Evolutionary conservation across 768 basidiomycete species (phyloP).

Genomic region (Russula olivacea): DNA sequence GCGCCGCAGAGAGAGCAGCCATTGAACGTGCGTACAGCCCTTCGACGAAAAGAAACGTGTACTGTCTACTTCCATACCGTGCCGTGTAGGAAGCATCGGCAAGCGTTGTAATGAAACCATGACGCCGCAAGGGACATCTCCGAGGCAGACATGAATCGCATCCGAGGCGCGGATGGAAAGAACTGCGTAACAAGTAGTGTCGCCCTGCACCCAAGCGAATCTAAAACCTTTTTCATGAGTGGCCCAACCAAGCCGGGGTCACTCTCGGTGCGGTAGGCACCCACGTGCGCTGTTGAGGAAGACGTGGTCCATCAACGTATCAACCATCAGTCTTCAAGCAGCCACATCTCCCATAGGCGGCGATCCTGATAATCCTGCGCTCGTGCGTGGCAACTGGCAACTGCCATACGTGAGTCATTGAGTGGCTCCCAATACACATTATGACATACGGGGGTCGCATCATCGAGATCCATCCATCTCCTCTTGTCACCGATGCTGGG

Average conservation of each 20-base stretch:
- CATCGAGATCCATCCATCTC: not conserved
- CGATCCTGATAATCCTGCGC: not conserved
- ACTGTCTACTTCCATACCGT: not conserved
- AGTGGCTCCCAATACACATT: not conserved
- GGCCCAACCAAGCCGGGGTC: not conserved
- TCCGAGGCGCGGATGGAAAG: not conserved
- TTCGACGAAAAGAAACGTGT: not conserved
- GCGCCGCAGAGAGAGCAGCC: not conserved
- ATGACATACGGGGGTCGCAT: slow-evolving; percentile 6
- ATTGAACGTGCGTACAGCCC: slow-evolving; percentile 1
- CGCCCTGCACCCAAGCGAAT: not conserved
- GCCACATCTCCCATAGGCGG: not conserved
- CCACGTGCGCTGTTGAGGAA: slow-evolving; percentile 10
- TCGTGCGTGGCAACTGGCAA: slow-evolving; percentile 5
- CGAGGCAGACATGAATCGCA: not conserved
- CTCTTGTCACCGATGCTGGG: not conserved
- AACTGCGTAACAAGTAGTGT: not conserved
- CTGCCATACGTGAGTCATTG: not conserved
- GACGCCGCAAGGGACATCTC: not conserved
- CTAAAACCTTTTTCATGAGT: not conserved
- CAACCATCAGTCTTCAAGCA: not conserved
- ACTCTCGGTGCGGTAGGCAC: not conserved
- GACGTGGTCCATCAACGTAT: not conserved
- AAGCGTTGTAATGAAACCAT: not conserved
- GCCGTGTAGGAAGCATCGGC: not conserved